Evolutionary conservation across 495 filamentous ascomycete species (phyloP).

Genomic region (Ascobolus immersus): DNA sequence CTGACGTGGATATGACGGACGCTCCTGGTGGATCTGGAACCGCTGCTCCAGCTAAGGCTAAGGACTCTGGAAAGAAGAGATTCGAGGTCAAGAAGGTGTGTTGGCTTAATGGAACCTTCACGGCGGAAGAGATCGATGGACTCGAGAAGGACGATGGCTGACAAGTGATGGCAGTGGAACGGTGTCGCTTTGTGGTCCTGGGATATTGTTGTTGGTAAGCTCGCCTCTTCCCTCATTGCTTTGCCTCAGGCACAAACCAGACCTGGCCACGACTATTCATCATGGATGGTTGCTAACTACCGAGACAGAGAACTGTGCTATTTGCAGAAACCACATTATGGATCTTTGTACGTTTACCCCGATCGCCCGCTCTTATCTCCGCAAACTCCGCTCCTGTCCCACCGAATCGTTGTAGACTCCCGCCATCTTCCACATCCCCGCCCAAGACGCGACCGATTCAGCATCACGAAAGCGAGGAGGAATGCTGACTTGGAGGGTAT

Average conservation of each 20-base stretch:
- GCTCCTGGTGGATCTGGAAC: no score
- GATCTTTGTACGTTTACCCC: constrained; percentile 51
- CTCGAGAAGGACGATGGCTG: constrained; percentile 1
- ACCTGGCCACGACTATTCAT: neutral
- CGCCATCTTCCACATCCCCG: neutral
- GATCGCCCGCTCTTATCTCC: neutral
- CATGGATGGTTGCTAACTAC: neutral
- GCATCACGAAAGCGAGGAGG: neutral
- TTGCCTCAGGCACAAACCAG: neutral
- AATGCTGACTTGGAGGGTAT: constrained; percentile 8
- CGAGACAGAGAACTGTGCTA: constrained; percentile 69
- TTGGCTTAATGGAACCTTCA: neutral
- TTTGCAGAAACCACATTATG: constrained; percentile 99
- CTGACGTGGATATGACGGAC: constrained; percentile 94
- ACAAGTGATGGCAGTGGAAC: constrained; percentile 46
- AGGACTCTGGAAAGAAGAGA: constrained; percentile 52
- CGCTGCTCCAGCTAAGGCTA: constrained; percentile 24
- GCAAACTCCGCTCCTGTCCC: constrained; percentile 7
- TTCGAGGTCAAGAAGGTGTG: constrained; percentile 96
- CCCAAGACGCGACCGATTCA: neutral
- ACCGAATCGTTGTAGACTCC: neutral
- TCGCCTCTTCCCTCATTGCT: neutral
- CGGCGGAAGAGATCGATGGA: neutral
- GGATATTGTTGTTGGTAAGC: constrained; percentile 65
- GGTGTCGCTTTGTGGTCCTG: constrained; percentile 98